These are phyloP conservation scores for Xylaria polymorpha DNA, from an alignment of 2,329 filamentous ascomycete species.

Conservation along the genomic window DNA sequence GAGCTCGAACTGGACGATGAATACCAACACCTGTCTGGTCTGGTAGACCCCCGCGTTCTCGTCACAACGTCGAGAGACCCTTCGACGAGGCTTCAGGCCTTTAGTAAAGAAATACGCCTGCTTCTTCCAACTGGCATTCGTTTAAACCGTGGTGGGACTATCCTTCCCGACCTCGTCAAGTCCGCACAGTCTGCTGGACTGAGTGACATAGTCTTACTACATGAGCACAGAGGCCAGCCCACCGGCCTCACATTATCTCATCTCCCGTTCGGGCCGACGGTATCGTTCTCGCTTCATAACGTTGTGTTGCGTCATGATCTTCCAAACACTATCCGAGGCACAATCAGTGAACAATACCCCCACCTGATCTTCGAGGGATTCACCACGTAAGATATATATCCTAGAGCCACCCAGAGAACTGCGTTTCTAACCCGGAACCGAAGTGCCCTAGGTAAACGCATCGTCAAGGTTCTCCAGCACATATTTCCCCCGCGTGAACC, in stretches of 20 bases:
- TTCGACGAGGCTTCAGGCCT: slow-evolving; percentile 76
- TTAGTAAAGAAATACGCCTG: slow-evolving; percentile 89
- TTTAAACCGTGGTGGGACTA: slow-evolving; percentile 89
- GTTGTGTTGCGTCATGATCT: slow-evolving; percentile 94
- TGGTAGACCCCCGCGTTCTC: slow-evolving; percentile 88
- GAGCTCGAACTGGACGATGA: slow-evolving; percentile 86
- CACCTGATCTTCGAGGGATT: slow-evolving; percentile 98
- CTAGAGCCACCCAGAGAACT: too few species aligned
- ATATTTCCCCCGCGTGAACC: slow-evolving; percentile 90
- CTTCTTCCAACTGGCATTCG: slow-evolving; percentile 85
- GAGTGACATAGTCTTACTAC: slow-evolving; percentile 81
- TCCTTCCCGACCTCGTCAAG: slow-evolving; percentile 84
- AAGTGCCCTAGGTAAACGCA: slow-evolving; percentile 75
- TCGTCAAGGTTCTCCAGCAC: slow-evolving; percentile 92
- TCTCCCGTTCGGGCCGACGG: slow-evolving; percentile 82
- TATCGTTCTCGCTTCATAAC: slow-evolving; percentile 87
- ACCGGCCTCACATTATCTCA: slow-evolving; percentile 86
- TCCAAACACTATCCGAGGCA: slow-evolving; percentile 78
- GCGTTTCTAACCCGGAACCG: too few species aligned
- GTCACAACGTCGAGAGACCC: slow-evolving; percentile 93
- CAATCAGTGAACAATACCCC: slow-evolving; percentile 85
- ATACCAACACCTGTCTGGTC: slow-evolving; percentile 88
- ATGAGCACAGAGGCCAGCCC: slow-evolving; percentile 79
- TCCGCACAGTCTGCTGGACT: slow-evolving; percentile 84
- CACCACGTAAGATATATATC: slow-evolving; percentile 60